These are phyloP conservation scores for Pythium sp. DNA, from an alignment of 352 stramenopile genomes.

Conservation along the genomic window DNA sequence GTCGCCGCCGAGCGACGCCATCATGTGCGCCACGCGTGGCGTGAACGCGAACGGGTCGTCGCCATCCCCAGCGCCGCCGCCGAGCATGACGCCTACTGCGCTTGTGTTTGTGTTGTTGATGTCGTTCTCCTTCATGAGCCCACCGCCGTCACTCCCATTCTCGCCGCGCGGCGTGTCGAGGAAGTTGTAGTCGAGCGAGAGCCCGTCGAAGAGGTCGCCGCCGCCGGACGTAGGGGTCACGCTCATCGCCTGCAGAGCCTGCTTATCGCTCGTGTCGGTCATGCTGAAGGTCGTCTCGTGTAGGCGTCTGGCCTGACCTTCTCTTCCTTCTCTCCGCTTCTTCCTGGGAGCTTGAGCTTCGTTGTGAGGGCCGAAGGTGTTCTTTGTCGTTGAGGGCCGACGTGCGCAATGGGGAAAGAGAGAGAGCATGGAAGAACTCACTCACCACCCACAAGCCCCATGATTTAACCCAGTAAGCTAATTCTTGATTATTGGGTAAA, in stretches of 20 bases:
- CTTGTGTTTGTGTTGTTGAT: conserved; percentile 3
- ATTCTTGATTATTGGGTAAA: not conserved
- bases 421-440: not conserved
- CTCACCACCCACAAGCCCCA: not conserved
- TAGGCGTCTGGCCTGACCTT: not conserved
- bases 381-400: not conserved
- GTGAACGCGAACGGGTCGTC: conserved; percentile 15
- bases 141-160: conserved; percentile 6
- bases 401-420: not conserved
- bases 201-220: conserved; percentile 43
- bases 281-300: conserved; percentile 15
- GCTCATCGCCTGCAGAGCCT: not conserved
- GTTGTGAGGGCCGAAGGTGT: not conserved
- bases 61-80: not conserved
- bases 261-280: conserved; percentile 31
- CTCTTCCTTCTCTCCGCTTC: not conserved
- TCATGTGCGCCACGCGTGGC: conserved; percentile 15
- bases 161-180: conserved; percentile 17
- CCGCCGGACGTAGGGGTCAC: conserved; percentile 11
- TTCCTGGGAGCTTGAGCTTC: not conserved
- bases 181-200: conserved; percentile 54
- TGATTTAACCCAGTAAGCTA: not conserved
- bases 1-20: conserved; percentile 10
- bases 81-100: conserved; percentile 4
- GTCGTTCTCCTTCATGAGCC: not conserved